Percentiles rank a stretch among this genome's conserved stretches.
phyloP scores from a whole-genome alignment of 2,329 filamentous ascomycete species.

The Helotiales sp. region DNA sequence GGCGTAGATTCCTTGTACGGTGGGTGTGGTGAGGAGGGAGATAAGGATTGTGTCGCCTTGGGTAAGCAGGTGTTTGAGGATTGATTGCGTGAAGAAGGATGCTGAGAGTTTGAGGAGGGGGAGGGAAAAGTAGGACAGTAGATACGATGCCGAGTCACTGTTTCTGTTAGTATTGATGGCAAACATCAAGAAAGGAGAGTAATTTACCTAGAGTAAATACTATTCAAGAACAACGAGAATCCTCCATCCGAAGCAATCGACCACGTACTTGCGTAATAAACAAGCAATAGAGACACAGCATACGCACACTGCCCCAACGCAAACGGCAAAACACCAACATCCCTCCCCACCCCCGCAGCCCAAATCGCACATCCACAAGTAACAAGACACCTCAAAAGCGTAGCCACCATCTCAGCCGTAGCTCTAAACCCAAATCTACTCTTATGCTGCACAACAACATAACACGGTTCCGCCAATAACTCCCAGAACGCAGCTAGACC shows the following conservation, averaged over 20 bases:
- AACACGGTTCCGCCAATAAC: slow-evolving; percentile 82
- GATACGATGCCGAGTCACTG: slow-evolving; percentile 24
- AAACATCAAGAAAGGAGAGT: not conserved
- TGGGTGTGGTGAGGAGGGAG: slow-evolving; percentile 70
- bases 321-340: slow-evolving; percentile 81
- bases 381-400: slow-evolving; percentile 71
- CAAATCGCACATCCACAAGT: slow-evolving; percentile 72
- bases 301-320: slow-evolving; percentile 84
- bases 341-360: slow-evolving; percentile 50
- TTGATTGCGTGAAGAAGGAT: slow-evolving; percentile 84
- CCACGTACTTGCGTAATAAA: slow-evolving; percentile 68
- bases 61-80: slow-evolving; percentile 90
- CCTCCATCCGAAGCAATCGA: slow-evolving; percentile 53
- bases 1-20: slow-evolving; percentile 87
- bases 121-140: slow-evolving; percentile 56
- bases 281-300: slow-evolving; percentile 63
- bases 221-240: slow-evolving; percentile 67
- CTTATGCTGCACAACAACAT: slow-evolving; percentile 81
- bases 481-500: slow-evolving; percentile 65
- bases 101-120: slow-evolving; percentile 70
- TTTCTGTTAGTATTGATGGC: not conserved
- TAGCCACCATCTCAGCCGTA: slow-evolving; percentile 78
- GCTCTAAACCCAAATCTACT: slow-evolving; percentile 80
- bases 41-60: slow-evolving; percentile 93
- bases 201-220: slow-evolving; percentile 36